Percentiles rank a stretch among this genome's conserved stretches.
Conservation (phyloP, 352 stramenopile species). For the Phytophthora crassamura region DNA sequence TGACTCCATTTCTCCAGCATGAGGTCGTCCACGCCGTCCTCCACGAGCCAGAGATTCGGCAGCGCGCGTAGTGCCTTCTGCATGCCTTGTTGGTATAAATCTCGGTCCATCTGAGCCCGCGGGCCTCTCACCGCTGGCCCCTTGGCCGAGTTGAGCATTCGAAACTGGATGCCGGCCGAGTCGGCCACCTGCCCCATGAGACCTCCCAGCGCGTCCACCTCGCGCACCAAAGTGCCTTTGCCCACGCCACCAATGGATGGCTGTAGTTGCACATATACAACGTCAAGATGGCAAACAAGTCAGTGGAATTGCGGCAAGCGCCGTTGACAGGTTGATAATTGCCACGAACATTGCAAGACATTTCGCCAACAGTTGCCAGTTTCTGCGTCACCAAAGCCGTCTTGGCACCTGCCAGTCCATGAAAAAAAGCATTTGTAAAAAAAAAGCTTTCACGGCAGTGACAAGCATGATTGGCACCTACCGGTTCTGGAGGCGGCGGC, state of each 20-base stretch:
- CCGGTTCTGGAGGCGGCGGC: slow-evolving; percentile 58
- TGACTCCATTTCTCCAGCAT: slow-evolving; percentile 59
- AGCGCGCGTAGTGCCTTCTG: slow-evolving; percentile 77
- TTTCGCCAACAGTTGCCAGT: slow-evolving; percentile 96
- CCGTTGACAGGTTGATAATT: neutral
- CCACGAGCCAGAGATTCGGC: slow-evolving; percentile 93
- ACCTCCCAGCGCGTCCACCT: slow-evolving; percentile 98
- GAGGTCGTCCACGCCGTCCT: slow-evolving; percentile 96
- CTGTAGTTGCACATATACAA: slow-evolving; percentile 38
- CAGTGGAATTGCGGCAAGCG: too few relatives aligned
- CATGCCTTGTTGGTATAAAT: slow-evolving; percentile 97
- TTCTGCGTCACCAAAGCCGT: slow-evolving; percentile 97
- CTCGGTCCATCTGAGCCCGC: slow-evolving; percentile 96
- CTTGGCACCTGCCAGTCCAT: slow-evolving; percentile 74
- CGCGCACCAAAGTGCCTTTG: slow-evolving; percentile 98
- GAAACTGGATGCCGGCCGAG: slow-evolving; percentile 96
- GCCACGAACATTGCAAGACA: slow-evolving; percentile 96
- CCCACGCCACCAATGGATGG: slow-evolving; percentile 98
- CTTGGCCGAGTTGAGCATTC: slow-evolving; percentile 97
- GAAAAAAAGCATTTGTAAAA: slow-evolving; percentile 5
- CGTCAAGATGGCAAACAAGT: too few relatives aligned
- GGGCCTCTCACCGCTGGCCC: slow-evolving; percentile 89
- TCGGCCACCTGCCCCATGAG: slow-evolving; percentile 97
- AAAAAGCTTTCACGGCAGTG: neutral
- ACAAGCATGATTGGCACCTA: slow-evolving; percentile 17